Evolutionary conservation across 352 stramenopile genomes (phyloP), one percentile per base, ranked within the genome.

Genomic region (Phytophthora melonis): DNA sequence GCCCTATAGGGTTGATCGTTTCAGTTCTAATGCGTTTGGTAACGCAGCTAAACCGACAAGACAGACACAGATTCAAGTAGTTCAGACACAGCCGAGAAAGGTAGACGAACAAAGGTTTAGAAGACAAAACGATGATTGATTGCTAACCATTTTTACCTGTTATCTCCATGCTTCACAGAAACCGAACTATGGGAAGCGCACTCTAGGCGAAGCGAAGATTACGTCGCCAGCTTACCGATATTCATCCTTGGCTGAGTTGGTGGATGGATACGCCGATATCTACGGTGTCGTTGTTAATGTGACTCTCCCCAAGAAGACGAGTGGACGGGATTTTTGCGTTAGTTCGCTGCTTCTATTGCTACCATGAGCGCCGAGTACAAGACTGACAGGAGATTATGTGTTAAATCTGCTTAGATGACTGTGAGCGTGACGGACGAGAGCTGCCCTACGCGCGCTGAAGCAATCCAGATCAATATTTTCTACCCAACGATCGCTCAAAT

Each of bases 281-380:
- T 95, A 93, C 58, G 88, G 88, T 6, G 83, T 93, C 4, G 78
- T 93, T 18, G 81, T 93, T 27, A 95, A 95, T 63, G 73, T 91
- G 66, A 89, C 80, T 30, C 74, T 95, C 19, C 88, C 87, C 5
- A 93, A 93, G 75, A 78, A 74, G 34, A 89, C 86, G 0, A 66
- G 77, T 5, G 87, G 87, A 7, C 65, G 66, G n/a, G 87, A 95
- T 65, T 91, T 74, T 18, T 91, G 86, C 55, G 88, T 95, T 55
- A 63, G 88, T 89, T 23, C 14, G 27, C 64, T 69, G 18, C 45
- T 54, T 45, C 21, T 68, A 14, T 23, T 47, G 0, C 9, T 27
- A 53, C 18, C n/a, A 30, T 1, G 54, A 59, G 7, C 9, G 16
- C 18, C 5, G 30, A 36, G 10, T 27, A 21, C 34, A 3, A 47